Percentiles rank a stretch among this genome's conserved stretches.
These are phyloP conservation scores for Westerdykella ornata DNA, from an alignment of 2,329 filamentous ascomycete genomes.

Conservation along the genomic window DNA sequence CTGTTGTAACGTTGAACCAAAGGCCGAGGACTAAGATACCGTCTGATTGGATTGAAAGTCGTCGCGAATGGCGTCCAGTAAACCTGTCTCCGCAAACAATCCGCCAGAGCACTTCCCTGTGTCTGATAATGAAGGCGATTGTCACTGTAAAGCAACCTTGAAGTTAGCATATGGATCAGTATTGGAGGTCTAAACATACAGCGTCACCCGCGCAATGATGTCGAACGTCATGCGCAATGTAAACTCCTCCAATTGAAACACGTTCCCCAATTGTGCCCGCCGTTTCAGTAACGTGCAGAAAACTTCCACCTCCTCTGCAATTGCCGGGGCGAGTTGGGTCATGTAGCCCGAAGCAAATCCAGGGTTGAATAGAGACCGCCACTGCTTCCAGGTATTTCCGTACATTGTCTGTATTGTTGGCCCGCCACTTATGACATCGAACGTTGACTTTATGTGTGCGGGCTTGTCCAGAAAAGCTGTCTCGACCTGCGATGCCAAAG, in stretches of 20 bases:
- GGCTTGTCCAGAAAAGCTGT: constrained; percentile 9
- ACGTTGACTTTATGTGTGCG: constrained; percentile 19
- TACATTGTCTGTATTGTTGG: constrained; percentile 5
- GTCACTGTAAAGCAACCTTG: constrained; percentile 3
- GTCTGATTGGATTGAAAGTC: constrained; percentile 8
- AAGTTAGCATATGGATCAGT: background rate
- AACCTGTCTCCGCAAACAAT: constrained; percentile 8
- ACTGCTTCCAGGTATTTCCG: constrained; percentile 11
- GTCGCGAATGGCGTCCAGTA: constrained; percentile 12
- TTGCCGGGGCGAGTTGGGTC: constrained; percentile 5
- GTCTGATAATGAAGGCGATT: constrained; percentile 10
- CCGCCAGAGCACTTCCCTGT: constrained; percentile 7
- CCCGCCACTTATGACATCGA: constrained; percentile 6
- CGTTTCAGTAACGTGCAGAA: constrained; percentile 11
- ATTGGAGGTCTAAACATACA: constrained; percentile 7
- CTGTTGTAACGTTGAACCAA: constrained; percentile 8
- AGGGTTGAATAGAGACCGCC: constrained; percentile 10
- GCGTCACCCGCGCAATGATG: constrained; percentile 11
- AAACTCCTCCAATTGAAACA: constrained; percentile 14
- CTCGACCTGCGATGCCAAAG: constrained; percentile 8
- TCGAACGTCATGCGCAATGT: constrained; percentile 14
- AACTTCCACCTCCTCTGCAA: constrained; percentile 11
- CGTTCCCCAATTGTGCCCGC: constrained; percentile 1
- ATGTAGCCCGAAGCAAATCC: constrained; percentile 12
- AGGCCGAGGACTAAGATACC: constrained; percentile 9